phyloP scores from a whole-genome alignment of 1,284 basidiomycete species.

The Phaffia rhodozyma region DNA sequence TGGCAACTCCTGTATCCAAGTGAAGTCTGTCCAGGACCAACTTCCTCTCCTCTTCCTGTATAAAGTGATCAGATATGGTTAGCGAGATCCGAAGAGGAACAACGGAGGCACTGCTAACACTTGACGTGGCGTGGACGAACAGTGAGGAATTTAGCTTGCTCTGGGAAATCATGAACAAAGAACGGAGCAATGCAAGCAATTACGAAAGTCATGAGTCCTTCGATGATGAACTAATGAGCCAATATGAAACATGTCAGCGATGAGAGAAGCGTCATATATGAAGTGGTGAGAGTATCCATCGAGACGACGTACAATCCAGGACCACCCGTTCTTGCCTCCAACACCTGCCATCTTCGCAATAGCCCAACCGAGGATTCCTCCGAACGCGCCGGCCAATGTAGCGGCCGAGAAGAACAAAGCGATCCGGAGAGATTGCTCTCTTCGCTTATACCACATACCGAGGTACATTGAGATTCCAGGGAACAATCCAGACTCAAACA shows the following conservation, averaged over 20 bases:
- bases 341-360: constrained; percentile 35
- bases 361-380: constrained; percentile 34
- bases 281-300: neutral
- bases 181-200: constrained; percentile 31
- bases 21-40: constrained; percentile 33
- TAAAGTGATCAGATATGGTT: constrained; percentile 2
- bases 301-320: constrained; percentile 32
- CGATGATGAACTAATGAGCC: constrained; percentile 33
- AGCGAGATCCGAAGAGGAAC: neutral
- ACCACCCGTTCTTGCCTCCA: constrained; percentile 37
- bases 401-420: constrained; percentile 39
- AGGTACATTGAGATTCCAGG: constrained; percentile 36
- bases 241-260: neutral
- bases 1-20: constrained; percentile 33
- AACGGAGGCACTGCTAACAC: neutral
- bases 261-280: neutral
- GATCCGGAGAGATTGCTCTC: constrained; percentile 33
- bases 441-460: constrained; percentile 23
- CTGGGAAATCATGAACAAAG: constrained; percentile 39
- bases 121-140: constrained; percentile 15
- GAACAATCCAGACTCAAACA: constrained; percentile 31
- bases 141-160: constrained; percentile 35
- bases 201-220: constrained; percentile 36
- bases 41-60: constrained; percentile 26
- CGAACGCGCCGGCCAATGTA: constrained; percentile 36